These are phyloP conservation scores for Trichocladium uniseriatum DNA, from an alignment of 495 filamentous ascomycete species.

Conservation along the genomic window DNA sequence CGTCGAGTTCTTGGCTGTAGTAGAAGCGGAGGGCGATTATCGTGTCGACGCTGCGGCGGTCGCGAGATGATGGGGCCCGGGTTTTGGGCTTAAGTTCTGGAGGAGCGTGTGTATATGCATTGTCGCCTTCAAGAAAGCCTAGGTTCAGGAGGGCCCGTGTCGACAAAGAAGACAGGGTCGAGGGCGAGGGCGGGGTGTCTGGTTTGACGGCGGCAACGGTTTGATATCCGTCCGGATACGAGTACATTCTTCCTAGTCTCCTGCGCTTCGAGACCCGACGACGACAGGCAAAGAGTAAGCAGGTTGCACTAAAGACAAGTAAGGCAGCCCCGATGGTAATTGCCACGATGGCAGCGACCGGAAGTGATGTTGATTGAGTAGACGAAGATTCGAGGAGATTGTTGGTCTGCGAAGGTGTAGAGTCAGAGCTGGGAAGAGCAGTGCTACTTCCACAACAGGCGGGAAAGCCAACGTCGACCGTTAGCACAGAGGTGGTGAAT, in stretches of 20 bases:
- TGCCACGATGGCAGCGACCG: background rate
- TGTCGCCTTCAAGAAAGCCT: background rate
- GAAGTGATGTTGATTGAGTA: background rate
- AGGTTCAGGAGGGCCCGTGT: conserved; percentile 1
- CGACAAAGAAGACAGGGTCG: conserved; percentile 1
- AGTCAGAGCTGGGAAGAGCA: background rate
- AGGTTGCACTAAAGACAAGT: background rate
- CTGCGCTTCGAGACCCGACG: conserved; percentile 1
- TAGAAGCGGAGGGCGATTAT: conserved; percentile 11
- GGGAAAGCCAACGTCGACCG: background rate
- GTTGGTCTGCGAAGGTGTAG: background rate
- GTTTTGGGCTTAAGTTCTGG: no score
- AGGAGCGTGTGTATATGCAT: no score
- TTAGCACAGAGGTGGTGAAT: background rate
- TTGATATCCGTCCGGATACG: background rate
- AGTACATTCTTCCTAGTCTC: background rate
- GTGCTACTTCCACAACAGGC: background rate
- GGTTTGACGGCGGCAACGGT: conserved; percentile 1
- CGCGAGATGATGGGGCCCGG: no score
- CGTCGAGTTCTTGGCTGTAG: background rate
- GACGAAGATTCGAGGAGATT: background rate
- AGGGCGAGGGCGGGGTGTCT: background rate
- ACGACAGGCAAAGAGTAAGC: background rate
- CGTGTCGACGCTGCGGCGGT: conserved; percentile 13
- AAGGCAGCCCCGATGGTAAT: conserved; percentile 1